phyloP scores from a whole-genome alignment of 164 flowering plant genomes.

The Tinospora cordifolia region DNA sequence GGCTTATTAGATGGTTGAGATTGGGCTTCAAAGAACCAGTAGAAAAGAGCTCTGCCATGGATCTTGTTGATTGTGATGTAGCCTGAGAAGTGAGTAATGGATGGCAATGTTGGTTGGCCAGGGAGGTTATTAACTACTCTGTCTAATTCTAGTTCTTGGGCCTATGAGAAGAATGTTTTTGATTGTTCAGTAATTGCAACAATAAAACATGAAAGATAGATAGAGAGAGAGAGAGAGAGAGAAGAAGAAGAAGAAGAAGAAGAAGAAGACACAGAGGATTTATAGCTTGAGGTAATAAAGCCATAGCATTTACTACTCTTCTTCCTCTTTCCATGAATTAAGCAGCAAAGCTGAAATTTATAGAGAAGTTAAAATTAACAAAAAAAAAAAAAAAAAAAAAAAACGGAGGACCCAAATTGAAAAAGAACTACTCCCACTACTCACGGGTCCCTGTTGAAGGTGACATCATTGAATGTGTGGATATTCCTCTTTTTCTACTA shows the following conservation, averaged over 20 bases:
- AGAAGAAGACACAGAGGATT: slow-evolving; percentile 2
- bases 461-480: no score
- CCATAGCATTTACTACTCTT: not conserved
- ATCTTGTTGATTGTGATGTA: slow-evolving; percentile 50
- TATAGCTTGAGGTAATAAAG: not conserved
- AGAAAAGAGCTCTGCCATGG: slow-evolving; percentile 70
- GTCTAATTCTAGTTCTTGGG: slow-evolving; percentile 24
- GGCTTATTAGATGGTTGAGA: slow-evolving; percentile 44
- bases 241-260: no score
- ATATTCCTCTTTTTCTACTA: no score
- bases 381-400: no score
- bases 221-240: not conserved
- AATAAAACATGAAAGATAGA: slow-evolving; percentile 13
- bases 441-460: no score
- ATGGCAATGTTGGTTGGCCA: slow-evolving; percentile 51
- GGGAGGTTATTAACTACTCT: slow-evolving; percentile 47
- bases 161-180: not conserved
- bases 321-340: not conserved
- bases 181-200: slow-evolving; percentile 16
- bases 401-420: no score
- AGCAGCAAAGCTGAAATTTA: not conserved
- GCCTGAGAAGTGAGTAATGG: slow-evolving; percentile 56
- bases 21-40: slow-evolving; percentile 73
- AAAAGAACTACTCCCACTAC: no score
- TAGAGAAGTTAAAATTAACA: not conserved